These are phyloP conservation scores for Davidsoniella neocaledoniae DNA, from an alignment of 2,329 filamentous ascomycete genomes.

Conservation along the genomic window DNA sequence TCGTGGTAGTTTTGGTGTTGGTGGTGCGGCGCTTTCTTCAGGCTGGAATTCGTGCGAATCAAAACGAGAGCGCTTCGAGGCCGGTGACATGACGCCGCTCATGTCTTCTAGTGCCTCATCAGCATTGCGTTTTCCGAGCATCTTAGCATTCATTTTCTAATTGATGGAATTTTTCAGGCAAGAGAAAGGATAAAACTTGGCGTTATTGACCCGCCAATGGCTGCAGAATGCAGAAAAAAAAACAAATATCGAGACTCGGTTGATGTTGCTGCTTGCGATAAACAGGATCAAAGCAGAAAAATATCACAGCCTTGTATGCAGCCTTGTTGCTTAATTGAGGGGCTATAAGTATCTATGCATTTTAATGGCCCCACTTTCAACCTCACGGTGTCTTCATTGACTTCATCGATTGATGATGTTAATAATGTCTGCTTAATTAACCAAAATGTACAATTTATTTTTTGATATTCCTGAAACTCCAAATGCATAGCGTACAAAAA, in stretches of 20 bases:
- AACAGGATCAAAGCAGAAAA: not conserved
- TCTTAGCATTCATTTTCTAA: not conserved
- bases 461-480: constrained; percentile 9
- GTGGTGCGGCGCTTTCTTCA: constrained; percentile 13
- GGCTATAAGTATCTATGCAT: not conserved
- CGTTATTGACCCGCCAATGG: not conserved
- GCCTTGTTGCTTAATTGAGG: not conserved
- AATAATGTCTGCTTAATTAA: not conserved
- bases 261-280: not conserved
- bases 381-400: not conserved
- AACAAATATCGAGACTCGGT: not conserved
- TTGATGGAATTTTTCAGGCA: not conserved
- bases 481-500: constrained; percentile 1
- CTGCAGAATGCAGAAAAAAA: not conserved
- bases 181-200: not conserved
- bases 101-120: constrained; percentile 39
- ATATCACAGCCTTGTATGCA: constrained; percentile 8
- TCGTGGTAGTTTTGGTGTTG: constrained; percentile 6
- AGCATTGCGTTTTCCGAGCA: constrained; percentile 35
- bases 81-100: constrained; percentile 36
- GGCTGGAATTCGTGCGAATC: constrained; percentile 18
- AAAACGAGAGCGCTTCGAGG: constrained; percentile 39
- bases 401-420: not conserved
- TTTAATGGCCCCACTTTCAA: too few species aligned
- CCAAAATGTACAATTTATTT: constrained; percentile 8